These are phyloP conservation scores for Ophiocordyceps camponoti-floridani DNA, from an alignment of 2,329 filamentous ascomycete genomes.

Conservation along the genomic window DNA sequence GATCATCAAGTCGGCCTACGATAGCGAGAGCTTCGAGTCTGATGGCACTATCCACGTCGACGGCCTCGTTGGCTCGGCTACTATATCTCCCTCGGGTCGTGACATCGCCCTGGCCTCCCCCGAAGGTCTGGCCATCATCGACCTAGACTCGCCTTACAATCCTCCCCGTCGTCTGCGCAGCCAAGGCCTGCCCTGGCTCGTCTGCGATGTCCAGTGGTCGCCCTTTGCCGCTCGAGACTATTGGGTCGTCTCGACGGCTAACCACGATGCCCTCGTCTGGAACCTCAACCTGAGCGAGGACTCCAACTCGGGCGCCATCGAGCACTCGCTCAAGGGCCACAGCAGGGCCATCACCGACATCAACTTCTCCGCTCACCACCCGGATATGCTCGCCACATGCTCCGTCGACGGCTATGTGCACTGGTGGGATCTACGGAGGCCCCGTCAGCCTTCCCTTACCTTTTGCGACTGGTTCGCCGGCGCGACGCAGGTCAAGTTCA, in stretches of 20 bases:
- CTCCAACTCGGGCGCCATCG: slow-evolving; percentile 51
- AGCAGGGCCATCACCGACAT: slow-evolving; percentile 86
- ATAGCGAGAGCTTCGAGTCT: slow-evolving; percentile 75
- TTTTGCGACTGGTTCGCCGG: slow-evolving; percentile 91
- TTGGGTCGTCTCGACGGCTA: slow-evolving; percentile 88
- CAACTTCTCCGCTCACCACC: slow-evolving; percentile 87
- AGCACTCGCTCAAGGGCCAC: slow-evolving; percentile 71
- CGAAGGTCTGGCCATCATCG: slow-evolving; percentile 78
- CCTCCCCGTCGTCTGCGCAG: slow-evolving; percentile 65
- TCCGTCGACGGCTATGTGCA: slow-evolving; percentile 87
- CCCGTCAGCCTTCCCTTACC: slow-evolving; percentile 54
- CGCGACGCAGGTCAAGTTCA: slow-evolving; percentile 91
- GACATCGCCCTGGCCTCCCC: slow-evolving; percentile 85
- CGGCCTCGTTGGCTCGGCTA: slow-evolving; percentile 69
- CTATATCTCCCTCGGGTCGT: slow-evolving; percentile 78
- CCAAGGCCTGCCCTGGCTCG: slow-evolving; percentile 82
- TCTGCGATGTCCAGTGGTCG: slow-evolving; percentile 93
- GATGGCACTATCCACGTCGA: slow-evolving; percentile 75
- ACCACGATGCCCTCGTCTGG: slow-evolving; percentile 88
- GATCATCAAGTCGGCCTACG: slow-evolving; percentile 50
- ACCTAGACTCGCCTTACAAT: slow-evolving; percentile 77
- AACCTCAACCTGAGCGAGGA: slow-evolving; percentile 70
- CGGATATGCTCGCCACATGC: slow-evolving; percentile 76
- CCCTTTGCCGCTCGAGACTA: slow-evolving; percentile 79
- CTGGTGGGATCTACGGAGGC: slow-evolving; percentile 71